Percentiles rank a stretch among this genome's conserved stretches.
These are phyloP conservation scores for Circinella minor DNA, from an alignment of 371 early-diverging fungal genomes.

Conservation along the genomic window DNA sequence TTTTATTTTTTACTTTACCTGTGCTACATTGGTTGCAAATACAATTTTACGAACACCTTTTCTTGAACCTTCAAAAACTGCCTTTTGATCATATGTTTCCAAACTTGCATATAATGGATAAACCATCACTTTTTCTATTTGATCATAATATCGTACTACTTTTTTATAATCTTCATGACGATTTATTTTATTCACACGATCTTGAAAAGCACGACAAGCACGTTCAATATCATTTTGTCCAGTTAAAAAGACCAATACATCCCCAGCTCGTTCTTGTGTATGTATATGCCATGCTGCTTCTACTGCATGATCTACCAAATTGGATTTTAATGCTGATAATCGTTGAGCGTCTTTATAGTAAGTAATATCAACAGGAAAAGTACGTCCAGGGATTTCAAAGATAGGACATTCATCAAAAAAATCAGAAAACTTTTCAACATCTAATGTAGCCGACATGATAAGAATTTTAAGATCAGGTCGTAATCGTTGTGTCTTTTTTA, in stretches of 20 bases:
- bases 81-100: conserved; percentile 87
- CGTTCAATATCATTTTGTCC: conserved; percentile 92
- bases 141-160: conserved; percentile 48
- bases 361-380: conserved; percentile 76
- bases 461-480: conserved; percentile 70
- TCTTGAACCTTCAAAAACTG: conserved; percentile 91
- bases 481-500: conserved; percentile 64
- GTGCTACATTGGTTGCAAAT: conserved; percentile 99
- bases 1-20: conserved; percentile 64
- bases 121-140: conserved; percentile 59
- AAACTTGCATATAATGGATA: conserved; percentile 93
- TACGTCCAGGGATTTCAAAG: conserved; percentile 84
- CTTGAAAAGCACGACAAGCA: conserved; percentile 59
- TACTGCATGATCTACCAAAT: conserved; percentile 72
- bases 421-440: conserved; percentile 74
- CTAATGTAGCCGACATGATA: conserved; percentile 87
- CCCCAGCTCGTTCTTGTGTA: conserved; percentile 70
- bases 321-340: conserved; percentile 65
- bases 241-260: conserved; percentile 89
- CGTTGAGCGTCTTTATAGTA: conserved; percentile 59
- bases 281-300: conserved; percentile 84
- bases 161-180: conserved; percentile 30
- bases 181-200: conserved; percentile 20
- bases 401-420: conserved; percentile 82
- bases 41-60: conserved; percentile 90